phyloP scores from a whole-genome alignment of 2,329 filamentous ascomycete species.

The Hansfordia pulvinata region DNA sequence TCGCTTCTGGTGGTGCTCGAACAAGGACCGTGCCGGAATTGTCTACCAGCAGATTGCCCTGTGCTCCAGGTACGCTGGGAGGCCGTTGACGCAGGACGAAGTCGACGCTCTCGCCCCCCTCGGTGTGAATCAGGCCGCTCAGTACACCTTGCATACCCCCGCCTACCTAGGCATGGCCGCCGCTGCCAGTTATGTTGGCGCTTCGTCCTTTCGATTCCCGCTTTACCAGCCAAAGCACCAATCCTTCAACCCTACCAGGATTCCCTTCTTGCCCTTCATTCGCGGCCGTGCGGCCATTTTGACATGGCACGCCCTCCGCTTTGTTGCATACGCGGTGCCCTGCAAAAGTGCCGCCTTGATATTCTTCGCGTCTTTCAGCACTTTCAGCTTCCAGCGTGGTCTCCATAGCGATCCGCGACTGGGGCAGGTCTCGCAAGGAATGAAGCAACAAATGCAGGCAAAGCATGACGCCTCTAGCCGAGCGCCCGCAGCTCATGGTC shows the following conservation, averaged over 20 bases:
- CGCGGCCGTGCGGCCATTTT: constrained; percentile 11
- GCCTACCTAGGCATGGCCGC: constrained; percentile 10
- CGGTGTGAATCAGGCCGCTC: constrained; percentile 12
- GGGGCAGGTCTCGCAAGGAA: too few relatives aligned
- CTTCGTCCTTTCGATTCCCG: constrained; percentile 23
- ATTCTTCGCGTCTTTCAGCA: constrained; percentile 11
- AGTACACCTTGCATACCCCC: constrained; percentile 15
- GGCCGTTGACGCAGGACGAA: constrained; percentile 13
- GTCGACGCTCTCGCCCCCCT: constrained; percentile 13
- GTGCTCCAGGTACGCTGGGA: not conserved
- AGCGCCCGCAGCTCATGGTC: too few relatives aligned
- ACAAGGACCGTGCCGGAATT: too few relatives aligned
- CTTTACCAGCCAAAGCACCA: constrained; percentile 23
- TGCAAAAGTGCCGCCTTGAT: too few relatives aligned
- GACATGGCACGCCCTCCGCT: constrained; percentile 22
- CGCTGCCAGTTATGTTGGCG: constrained; percentile 13
- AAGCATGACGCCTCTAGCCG: too few relatives aligned
- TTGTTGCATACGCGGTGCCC: constrained; percentile 22
- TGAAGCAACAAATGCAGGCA: too few relatives aligned
- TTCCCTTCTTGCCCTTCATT: constrained; percentile 9
- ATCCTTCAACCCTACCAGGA: constrained; percentile 13
- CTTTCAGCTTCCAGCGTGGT: too few relatives aligned
- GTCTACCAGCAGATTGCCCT: too few relatives aligned
- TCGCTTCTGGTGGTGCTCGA: too few relatives aligned
- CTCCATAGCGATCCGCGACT: too few relatives aligned